A percentile compares a stretch with the other conserved stretches of the same genome.
These are phyloP conservation scores for Solanum paucissectum DNA, from an alignment of 257 asterid genomes.

Conservation along the genomic window DNA sequence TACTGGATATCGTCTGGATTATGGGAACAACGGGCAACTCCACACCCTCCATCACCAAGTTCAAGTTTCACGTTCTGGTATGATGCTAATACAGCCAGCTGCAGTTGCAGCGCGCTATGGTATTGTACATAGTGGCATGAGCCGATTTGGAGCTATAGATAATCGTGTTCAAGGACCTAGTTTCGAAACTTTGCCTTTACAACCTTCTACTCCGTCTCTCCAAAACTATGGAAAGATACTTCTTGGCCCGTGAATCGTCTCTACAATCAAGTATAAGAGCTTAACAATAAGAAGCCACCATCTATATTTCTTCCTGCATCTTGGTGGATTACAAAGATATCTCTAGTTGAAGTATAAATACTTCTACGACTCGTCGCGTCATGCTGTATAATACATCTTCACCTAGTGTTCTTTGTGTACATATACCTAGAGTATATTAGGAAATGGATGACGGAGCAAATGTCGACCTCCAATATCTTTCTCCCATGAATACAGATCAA, in stretches of 20 bases:
- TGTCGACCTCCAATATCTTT: background rate
- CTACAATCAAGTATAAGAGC: background rate
- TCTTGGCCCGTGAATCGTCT: slow-evolving; percentile 28
- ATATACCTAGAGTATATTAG: background rate
- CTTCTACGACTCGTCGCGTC: slow-evolving; percentile 1
- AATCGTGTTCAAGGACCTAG: slow-evolving; percentile 10
- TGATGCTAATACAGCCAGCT: slow-evolving; percentile 35
- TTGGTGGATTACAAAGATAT: slow-evolving; percentile 1
- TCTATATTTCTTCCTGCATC: background rate
- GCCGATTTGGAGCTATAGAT: slow-evolving; percentile 15
- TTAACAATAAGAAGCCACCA: slow-evolving; percentile 4
- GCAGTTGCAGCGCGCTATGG: slow-evolving; percentile 27
- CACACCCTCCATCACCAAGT: slow-evolving; percentile 18
- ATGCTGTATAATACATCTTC: slow-evolving; percentile 12
- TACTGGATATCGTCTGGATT: slow-evolving; percentile 24
- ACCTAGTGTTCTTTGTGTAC: background rate
- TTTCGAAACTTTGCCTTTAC: slow-evolving; percentile 22
- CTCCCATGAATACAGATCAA: background rate
- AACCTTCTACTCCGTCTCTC: slow-evolving; percentile 19
- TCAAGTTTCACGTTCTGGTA: slow-evolving; percentile 15
- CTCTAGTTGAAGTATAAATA: slow-evolving; percentile 1
- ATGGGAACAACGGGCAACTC: slow-evolving; percentile 24
- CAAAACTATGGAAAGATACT: slow-evolving; percentile 33
- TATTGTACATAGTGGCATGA: slow-evolving; percentile 20
- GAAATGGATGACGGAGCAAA: background rate